Evolutionary conservation across 2,329 filamentous ascomycete genomes (phyloP).

Genomic region (Aspergillus neotritici): DNA sequence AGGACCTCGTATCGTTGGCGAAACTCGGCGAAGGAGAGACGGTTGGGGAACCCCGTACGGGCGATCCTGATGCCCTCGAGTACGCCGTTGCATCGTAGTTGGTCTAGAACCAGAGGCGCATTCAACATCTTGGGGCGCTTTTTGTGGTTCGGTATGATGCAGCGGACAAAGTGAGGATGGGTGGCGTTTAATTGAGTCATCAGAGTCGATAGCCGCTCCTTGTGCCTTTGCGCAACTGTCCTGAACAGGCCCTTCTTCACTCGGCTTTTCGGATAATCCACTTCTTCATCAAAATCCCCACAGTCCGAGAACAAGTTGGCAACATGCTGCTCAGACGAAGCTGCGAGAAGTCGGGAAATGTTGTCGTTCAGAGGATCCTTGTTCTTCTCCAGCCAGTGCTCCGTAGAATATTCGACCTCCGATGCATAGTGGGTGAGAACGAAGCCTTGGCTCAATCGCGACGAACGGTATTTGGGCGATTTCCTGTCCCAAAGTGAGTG

Average conservation of each 20-base stretch:
- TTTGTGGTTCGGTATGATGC: constrained; percentile 96
- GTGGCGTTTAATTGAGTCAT: constrained; percentile 94
- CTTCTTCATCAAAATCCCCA: constrained; percentile 70
- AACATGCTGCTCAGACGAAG: constrained; percentile 76
- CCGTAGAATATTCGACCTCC: constrained; percentile 93
- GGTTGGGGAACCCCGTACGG: constrained; percentile 91
- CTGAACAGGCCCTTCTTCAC: constrained; percentile 97
- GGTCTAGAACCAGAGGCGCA: constrained; percentile 87
- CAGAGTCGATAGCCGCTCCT: constrained; percentile 93
- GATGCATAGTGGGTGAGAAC: constrained; percentile 95
- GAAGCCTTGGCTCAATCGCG: constrained; percentile 84
- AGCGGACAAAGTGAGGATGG: constrained; percentile 96
- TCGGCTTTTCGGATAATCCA: constrained; percentile 62
- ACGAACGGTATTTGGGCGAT: constrained; percentile 84
- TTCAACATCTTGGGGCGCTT: constrained; percentile 92
- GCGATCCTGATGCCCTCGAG: constrained; percentile 98
- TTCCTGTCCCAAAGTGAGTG: constrained; percentile 96
- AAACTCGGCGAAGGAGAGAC: constrained; percentile 88
- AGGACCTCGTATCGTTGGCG: constrained; percentile 93
- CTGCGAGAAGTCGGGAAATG: constrained; percentile 77
- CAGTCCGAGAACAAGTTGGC: constrained; percentile 84
- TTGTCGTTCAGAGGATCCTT: constrained; percentile 98
- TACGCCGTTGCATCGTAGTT: constrained; percentile 97
- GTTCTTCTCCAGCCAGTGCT: constrained; percentile 97
- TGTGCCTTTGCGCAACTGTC: constrained; percentile 93